Conservation (phyloP, 169 alveolate genomes). For the Plasmodium fragile region DNA sequence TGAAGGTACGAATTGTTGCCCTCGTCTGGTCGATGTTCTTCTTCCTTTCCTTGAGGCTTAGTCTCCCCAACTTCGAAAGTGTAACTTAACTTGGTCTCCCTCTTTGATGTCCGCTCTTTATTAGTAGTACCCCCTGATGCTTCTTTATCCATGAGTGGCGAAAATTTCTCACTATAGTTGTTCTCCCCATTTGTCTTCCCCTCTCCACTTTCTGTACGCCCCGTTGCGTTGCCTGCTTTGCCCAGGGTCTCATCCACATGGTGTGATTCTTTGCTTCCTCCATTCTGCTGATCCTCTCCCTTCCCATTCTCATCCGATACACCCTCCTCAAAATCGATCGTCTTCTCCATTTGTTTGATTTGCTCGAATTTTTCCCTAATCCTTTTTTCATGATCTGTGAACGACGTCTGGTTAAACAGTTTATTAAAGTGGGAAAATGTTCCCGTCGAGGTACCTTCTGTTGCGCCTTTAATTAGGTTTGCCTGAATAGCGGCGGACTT, state of each 20-base stretch:
- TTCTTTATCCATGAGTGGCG: not conserved
- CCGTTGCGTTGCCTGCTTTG: not conserved
- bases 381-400: conserved; percentile 19
- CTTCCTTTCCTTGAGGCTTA: not conserved
- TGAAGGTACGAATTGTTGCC: not conserved
- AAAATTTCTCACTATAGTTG: not conserved
- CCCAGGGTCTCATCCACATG: not conserved
- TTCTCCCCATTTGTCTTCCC: not conserved
- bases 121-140: not conserved
- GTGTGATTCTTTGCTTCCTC: not conserved
- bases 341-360: conserved; percentile 29
- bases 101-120: not conserved
- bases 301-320: not conserved
- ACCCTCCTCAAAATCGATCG: conserved; percentile 1
- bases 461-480: not conserved
- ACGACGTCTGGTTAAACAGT: conserved; percentile 26
- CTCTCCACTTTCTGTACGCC: not conserved
- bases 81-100: not conserved
- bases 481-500: not conserved
- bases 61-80: not conserved
- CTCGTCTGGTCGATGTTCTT: not conserved
- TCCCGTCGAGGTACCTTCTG: not conserved
- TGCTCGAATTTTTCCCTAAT: conserved; percentile 51
- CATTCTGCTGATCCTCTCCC: not conserved
- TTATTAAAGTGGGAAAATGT: not conserved